Evolutionary conservation across 805 yeast genomes (phyloP), one percentile per base, ranked within the genome.

Genomic region (Monosporozyma unispora): DNA sequence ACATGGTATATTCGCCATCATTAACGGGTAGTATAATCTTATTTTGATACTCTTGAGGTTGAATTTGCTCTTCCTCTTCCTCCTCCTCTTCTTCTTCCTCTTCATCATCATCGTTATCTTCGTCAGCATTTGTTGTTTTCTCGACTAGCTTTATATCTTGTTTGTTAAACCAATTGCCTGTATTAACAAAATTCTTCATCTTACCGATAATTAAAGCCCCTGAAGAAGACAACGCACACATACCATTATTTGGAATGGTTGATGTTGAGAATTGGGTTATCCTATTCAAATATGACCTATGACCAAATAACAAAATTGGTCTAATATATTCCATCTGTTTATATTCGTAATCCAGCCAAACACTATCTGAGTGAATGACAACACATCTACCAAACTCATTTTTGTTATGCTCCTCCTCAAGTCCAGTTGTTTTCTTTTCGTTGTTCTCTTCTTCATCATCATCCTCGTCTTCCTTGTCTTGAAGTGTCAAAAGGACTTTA

Each of bases 341-440:
- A 9, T 48, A 23, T 12, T 62, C 64, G 29, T 66, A 61, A 28
- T 64, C 56, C 1, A 62, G 49, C 73, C 73, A 71, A 1, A 73
- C 61, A 40, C 56, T 56, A 16, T 63, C 59, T 1, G 69, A 59
- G 48, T 63, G 64, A 1, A 70, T 61, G 2, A 69, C 48, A 0
- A 70, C 59, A 21, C 63, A 58, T 7, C 64, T 39, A 12, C 27
- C 22, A 21, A 10, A 39, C 11, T 39, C 42, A 4, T 21, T 10
- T 19, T 39, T 19, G 25, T 6, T 18, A 14, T 39, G 22, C 12
- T 39, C 42, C 8, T 39, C 22, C 11, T 39, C 42, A 12, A 14
- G 14, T 3, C 9, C 16, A 3, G 3, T 19, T 18, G 40, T 7
- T 18, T 37, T 48, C 4, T 25, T 25, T 25, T 4, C 8, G 27